Percentiles rank a stretch among this genome's conserved stretches.
Evolutionary conservation across 257 asterid genomes (phyloP).

Genomic region (Phtheirospermum japonicum): DNA sequence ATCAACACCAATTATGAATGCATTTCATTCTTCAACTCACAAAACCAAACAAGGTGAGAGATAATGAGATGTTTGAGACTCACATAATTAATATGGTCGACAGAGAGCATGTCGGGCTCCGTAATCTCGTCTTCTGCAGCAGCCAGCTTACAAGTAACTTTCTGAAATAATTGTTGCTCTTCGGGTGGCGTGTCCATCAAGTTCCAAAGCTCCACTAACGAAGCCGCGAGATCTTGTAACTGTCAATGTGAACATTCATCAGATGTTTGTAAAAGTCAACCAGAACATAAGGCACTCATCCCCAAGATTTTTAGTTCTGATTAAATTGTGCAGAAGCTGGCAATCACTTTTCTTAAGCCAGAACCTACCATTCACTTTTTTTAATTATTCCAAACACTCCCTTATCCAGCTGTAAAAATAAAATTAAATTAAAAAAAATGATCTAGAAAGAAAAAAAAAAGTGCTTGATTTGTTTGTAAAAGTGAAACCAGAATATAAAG

Average conservation of each 20-base stretch:
- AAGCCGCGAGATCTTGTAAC: constrained; percentile 86
- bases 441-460: too few species aligned
- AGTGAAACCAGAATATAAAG: not conserved
- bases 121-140: constrained; percentile 89
- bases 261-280: not conserved
- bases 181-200: constrained; percentile 91
- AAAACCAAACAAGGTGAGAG: constrained; percentile 17
- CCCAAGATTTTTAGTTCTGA: not conserved
- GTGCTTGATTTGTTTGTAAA: too few species aligned
- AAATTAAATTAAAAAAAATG: too few species aligned
- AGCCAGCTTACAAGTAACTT: constrained; percentile 77
- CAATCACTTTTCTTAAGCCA: too few species aligned
- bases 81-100: constrained; percentile 59
- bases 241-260: constrained; percentile 32
- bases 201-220: constrained; percentile 91
- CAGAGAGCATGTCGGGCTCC: constrained; percentile 72
- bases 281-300: too few species aligned
- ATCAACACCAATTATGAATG: constrained; percentile 20
- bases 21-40: not conserved
- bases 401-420: too few species aligned
- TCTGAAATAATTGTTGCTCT: constrained; percentile 81
- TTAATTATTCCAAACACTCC: too few species aligned
- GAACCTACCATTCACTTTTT: too few species aligned
- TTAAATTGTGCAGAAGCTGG: not conserved
- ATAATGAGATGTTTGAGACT: constrained; percentile 30